These are phyloP conservation scores for Endotrypanum monterogeii DNA, from an alignment of 208 protist genomes.

Conservation along the genomic window DNA sequence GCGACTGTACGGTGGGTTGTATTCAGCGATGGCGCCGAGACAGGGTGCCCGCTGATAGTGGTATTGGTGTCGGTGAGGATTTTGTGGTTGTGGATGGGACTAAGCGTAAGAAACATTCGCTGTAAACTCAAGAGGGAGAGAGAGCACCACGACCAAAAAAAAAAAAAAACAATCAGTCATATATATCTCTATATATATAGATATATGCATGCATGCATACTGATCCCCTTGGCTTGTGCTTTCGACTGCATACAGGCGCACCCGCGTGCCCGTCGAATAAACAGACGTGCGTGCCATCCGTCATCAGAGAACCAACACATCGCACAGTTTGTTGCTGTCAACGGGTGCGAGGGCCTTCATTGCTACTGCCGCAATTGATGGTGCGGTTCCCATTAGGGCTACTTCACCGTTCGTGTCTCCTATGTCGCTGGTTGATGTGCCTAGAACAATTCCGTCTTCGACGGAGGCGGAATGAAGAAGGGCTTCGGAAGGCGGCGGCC, in stretches of 20 bases:
- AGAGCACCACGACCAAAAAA: too few relatives aligned
- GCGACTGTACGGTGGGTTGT: neutral
- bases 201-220: neutral
- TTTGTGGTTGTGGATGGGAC: neutral
- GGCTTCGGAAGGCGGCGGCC: conserved; percentile 37
- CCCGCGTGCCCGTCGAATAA: neutral
- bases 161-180: too few relatives aligned
- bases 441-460: neutral
- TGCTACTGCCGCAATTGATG: conserved; percentile 17
- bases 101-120: too few relatives aligned
- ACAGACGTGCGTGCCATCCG: neutral
- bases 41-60: neutral
- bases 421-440: neutral
- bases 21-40: neutral
- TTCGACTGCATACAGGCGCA: neutral
- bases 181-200: neutral
- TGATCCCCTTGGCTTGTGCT: neutral
- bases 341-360: conserved; percentile 13
- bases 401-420: neutral
- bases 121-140: too few relatives aligned
- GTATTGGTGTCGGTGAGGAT: neutral
- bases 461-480: conserved; percentile 15
- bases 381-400: conserved; percentile 18
- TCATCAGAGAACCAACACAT: conserved; percentile 46
- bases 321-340: conserved; percentile 31